A percentile compares a stretch with the other conserved stretches of the same genome.
These are phyloP conservation scores for Leishmania tropica DNA, from an alignment of 208 protist genomes.

Conservation along the genomic window DNA sequence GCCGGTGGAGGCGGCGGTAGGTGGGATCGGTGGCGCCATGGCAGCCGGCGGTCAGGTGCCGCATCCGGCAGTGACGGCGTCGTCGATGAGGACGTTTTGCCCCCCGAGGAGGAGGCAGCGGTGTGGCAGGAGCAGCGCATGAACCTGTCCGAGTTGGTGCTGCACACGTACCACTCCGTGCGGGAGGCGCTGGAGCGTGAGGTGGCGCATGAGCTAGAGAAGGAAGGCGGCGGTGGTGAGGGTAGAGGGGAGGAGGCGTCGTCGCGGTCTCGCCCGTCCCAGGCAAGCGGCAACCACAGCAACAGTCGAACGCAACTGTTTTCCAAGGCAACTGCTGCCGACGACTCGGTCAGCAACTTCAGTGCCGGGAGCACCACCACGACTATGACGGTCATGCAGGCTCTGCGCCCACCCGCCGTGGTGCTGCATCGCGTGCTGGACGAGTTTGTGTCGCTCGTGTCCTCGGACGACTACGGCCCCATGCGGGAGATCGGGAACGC, in stretches of 20 bases:
- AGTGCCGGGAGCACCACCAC: constrained; percentile 15
- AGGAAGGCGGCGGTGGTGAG: neutral
- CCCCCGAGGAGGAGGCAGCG: constrained; percentile 29
- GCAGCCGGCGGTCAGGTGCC: neutral
- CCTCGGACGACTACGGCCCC: constrained; percentile 79
- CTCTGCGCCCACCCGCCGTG: constrained; percentile 21
- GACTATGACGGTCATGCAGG: constrained; percentile 11
- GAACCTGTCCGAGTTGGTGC: constrained; percentile 53
- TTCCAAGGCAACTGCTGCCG: neutral
- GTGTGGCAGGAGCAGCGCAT: constrained; percentile 32
- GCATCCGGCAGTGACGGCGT: constrained; percentile 17
- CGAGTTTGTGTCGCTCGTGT: constrained; percentile 69
- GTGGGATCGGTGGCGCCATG: neutral
- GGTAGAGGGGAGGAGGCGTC: neutral
- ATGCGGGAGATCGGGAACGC: constrained; percentile 13
- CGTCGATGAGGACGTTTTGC: constrained; percentile 20
- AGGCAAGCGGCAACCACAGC: neutral
- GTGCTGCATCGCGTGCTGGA: constrained; percentile 74
- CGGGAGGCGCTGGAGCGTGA: constrained; percentile 15
- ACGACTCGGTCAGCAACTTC: constrained; percentile 24
- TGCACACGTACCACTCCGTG: constrained; percentile 44
- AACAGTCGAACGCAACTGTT: neutral
- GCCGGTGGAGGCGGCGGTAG: neutral
- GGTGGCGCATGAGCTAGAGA: constrained; percentile 9
- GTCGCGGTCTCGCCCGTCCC: neutral